Evolutionary conservation across 371 early-diverging fungal species (phyloP), one percentile per base, ranked within the genome.

Genomic region (Mortierella sp.): DNA sequence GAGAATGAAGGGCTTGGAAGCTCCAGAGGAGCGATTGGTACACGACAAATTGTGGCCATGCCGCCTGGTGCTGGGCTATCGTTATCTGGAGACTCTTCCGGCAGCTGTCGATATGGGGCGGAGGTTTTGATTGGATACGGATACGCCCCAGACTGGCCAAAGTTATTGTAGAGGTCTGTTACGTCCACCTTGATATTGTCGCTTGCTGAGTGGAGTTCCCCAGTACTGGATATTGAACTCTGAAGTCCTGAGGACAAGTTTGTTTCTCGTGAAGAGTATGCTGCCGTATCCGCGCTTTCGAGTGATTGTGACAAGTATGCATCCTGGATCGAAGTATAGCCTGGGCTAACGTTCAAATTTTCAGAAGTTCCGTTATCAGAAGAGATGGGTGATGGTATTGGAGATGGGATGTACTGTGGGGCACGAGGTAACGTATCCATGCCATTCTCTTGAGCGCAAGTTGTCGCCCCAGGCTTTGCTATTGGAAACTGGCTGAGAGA

Each of bases 121-220:
- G 21, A 7, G 21, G 21, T 37, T 45, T 21, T 37, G 7, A 59
- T 37, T 0, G 18, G 43, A 6, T n/a, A 29, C 16, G 18, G 18
- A 15, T 26, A 11, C 25, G 44, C 18, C 14, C n/a, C 48, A 21
- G 29, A 55, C 15, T 46, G 43, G 3, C 70, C 69, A 29, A 69
- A 68, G 26, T 61, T 69, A 1, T 69, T 62, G 56, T 66, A 75
- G 0, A 70, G 57, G 23, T 76, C 76, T 14, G 76, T 71, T 15
- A 76, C 76, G 21, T 76, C 76, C 19, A 76, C 76, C 14, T 76
- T 76, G 60, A 76, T 71, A 15, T 28, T 55, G 28, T 76, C 65
- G 19, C 57, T 14, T 59, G 67, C 21, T 29, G n/a, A 30, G 29
- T 14, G 14, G 5, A 21, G 1, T 19, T 44, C 7, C 12, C 37